These are phyloP conservation scores for Macrophomina tecta DNA, from an alignment of 2,329 filamentous ascomycete genomes.

Conservation along the genomic window DNA sequence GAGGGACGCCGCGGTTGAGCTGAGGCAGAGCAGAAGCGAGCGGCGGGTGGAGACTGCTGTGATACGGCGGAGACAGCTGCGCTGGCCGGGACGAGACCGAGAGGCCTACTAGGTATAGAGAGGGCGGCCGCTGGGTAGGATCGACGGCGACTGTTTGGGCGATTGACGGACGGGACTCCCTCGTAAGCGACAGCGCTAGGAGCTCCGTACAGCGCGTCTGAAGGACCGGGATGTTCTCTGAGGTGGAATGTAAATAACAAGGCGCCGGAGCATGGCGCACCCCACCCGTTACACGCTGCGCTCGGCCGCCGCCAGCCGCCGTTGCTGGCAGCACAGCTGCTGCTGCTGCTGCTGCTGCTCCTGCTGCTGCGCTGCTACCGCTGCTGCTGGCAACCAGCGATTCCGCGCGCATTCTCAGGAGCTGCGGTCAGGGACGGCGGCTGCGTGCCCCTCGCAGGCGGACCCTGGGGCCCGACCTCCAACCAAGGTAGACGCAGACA, in stretches of 20 bases:
- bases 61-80: constrained; percentile 28
- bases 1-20: constrained; percentile 24
- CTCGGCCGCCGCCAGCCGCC: constrained; percentile 4
- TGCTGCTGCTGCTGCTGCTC: neutral
- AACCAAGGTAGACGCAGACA: neutral
- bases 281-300: constrained; percentile 23
- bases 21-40: constrained; percentile 28
- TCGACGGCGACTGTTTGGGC: constrained; percentile 26
- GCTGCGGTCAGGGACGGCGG: constrained; percentile 1
- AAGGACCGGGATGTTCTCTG: constrained; percentile 17
- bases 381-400: neutral
- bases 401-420: neutral
- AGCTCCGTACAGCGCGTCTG: constrained; percentile 4
- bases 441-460: constrained; percentile 9
- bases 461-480: constrained; percentile 1
- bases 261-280: constrained; percentile 18
- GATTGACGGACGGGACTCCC: constrained; percentile 23
- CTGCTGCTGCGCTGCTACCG: neutral
- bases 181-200: constrained; percentile 23
- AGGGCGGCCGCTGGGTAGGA: constrained; percentile 23
- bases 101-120: constrained; percentile 29
- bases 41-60: constrained; percentile 34
- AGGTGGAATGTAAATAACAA: constrained; percentile 26
- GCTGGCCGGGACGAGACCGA: constrained; percentile 35
- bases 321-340: neutral